phyloP scores from a whole-genome alignment of 2,329 filamentous ascomycete genomes.

The Ophiostoma australiae region DNA sequence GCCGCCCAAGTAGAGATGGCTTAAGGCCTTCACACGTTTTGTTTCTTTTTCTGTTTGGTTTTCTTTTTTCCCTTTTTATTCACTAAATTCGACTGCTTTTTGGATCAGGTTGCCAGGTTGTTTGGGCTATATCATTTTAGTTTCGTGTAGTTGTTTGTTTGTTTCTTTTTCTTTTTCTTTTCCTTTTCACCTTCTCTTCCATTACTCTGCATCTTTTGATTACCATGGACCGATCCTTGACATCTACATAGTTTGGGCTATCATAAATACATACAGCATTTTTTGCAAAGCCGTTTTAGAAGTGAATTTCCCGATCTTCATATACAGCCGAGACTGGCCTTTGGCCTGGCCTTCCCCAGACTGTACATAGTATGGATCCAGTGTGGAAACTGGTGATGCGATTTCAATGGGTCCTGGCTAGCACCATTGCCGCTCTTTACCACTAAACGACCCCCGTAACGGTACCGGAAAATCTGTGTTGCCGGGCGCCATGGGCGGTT shows the following conservation, averaged over 20 bases:
- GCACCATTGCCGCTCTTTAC: not conserved
- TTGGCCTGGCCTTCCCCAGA: not conserved
- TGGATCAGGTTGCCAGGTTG: not conserved
- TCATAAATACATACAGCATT: not conserved
- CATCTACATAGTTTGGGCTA: not conserved
- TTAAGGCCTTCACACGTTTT: not conserved
- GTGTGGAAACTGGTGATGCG: not conserved
- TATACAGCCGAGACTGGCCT: no score
- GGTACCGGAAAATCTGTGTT: conserved; percentile 12
- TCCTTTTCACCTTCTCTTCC: conserved; percentile 1
- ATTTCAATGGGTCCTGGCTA: conserved; percentile 7
- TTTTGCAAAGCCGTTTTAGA: not conserved
- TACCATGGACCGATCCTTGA: not conserved
- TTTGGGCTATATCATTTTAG: not conserved
- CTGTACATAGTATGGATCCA: not conserved
- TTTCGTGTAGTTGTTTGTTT: not conserved
- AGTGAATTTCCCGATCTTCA: no score
- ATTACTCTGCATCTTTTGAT: not conserved
- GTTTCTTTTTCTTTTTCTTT: not conserved
- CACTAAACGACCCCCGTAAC: not conserved
- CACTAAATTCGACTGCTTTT: not conserved
- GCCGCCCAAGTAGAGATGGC: conserved; percentile 25
- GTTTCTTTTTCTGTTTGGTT: not conserved
- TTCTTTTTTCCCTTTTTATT: not conserved
- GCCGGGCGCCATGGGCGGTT: not conserved